Conservation (phyloP, 2,329 filamentous ascomycete species). For the Cryphonectria naterciae region DNA sequence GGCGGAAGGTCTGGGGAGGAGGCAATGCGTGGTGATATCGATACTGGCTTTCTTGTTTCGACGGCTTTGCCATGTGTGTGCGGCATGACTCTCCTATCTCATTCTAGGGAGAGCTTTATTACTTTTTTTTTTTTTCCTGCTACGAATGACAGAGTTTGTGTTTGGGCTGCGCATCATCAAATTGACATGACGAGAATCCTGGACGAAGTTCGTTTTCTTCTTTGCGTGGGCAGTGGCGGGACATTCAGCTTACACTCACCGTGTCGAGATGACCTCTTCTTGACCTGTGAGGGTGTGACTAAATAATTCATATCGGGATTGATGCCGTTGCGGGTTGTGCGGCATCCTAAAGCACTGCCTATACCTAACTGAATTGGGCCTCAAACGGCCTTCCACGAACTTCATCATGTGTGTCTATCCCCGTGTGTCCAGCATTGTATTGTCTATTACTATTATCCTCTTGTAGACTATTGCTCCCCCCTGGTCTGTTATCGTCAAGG, state of each 20-base stretch:
- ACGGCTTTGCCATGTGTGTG: slow-evolving; percentile 18
- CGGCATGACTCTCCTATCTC: slow-evolving; percentile 20
- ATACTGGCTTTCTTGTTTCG: slow-evolving; percentile 17
- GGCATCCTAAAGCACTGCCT: slow-evolving; percentile 17
- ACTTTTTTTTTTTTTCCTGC: slow-evolving; percentile 5
- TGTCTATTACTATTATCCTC: background rate
- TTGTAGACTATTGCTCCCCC: background rate
- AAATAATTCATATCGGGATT: slow-evolving; percentile 9
- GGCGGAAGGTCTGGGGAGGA: slow-evolving; percentile 6
- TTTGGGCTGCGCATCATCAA: slow-evolving; percentile 24
- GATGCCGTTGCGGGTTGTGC: slow-evolving; percentile 11
- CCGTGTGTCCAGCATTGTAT: background rate
- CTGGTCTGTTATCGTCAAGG: background rate
- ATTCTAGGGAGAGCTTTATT: slow-evolving; percentile 20
- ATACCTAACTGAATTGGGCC: background rate
- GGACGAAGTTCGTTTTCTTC: slow-evolving; percentile 19
- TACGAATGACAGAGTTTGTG: slow-evolving; percentile 20
- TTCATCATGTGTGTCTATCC: background rate
- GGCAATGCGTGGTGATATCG: slow-evolving; percentile 13
- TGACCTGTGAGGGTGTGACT: slow-evolving; percentile 10
- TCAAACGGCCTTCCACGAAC: background rate
- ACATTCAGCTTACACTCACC: slow-evolving; percentile 16
- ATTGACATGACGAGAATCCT: slow-evolving; percentile 21
- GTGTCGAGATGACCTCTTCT: slow-evolving; percentile 10
- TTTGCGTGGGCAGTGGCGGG: slow-evolving; percentile 17